Evolutionary conservation across 345 rosid genomes (phyloP), one percentile per base, ranked within the genome.

Genomic region (Euphorbia pulcherrima): DNA sequence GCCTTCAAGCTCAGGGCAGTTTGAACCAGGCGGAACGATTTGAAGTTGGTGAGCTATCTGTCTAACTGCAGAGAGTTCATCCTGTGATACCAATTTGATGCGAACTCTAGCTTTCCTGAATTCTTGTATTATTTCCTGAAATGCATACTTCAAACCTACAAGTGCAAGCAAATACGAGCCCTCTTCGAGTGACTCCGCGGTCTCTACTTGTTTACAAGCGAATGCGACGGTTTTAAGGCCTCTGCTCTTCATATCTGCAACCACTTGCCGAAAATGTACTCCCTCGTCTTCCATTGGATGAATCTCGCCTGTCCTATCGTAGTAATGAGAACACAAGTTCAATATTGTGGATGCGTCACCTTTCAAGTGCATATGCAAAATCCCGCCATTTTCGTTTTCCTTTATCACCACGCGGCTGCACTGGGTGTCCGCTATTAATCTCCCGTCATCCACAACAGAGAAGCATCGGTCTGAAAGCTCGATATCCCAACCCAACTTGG

Each of bases 161-260:
- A 76, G 13, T 48, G 73, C 76, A 52, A 72, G 28, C 51, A 71
- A 57, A 55, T 41, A 39, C 6, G 55, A 59, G 23, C 67, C 74
- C 20, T 68, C 53, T 62, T 57, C 73, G 48, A 13, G 20, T 12
- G 60, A 41, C 33, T 63, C 64, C 23, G 2, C 8, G 54, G 11
- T 65, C 28, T 76, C 72, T n/a, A 71, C 72, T 67, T 76, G 68
- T 37, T 68, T 48, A 35, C 65, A 71, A 53, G 75, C 75, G 66
- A 61, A 76, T 66, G 72, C 75, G 47, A 76, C 20, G 21, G 60
- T 27, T n/a, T 24, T 61, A 39, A 71, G 75, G 39, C 75, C 75
- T 24, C 53, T 46, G 5, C 50, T 39, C 53, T 76, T 64, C 75
- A 76, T 76, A 24, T 66, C n/a, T n/a, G n/a, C n/a, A n/a, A n/a